Evolutionary conservation across 2,329 filamentous ascomycete genomes (phyloP).

Genomic region (Phialocephala subalpina): DNA sequence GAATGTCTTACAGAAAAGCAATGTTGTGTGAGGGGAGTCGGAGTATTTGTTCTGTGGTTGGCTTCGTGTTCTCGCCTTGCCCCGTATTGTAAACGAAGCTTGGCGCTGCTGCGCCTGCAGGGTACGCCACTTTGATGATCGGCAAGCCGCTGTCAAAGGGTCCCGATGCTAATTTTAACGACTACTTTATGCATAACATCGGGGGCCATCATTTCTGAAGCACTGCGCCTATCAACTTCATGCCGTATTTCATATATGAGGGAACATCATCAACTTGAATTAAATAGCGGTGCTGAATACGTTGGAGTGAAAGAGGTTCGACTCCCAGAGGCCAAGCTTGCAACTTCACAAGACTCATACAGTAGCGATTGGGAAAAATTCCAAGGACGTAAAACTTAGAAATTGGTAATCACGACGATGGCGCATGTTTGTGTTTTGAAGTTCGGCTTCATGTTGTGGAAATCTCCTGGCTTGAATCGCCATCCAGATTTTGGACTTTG

Average conservation of each 20-base stretch:
- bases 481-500: too few relatives aligned
- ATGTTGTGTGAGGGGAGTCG: conserved; percentile 9
- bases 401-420: too few relatives aligned
- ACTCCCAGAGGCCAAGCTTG: background rate
- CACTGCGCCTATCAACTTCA: conserved; percentile 3
- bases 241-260: background rate
- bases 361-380: background rate
- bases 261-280: background rate
- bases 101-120: conserved; percentile 3
- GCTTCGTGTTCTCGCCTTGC: background rate
- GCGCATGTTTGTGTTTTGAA: background rate
- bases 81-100: background rate
- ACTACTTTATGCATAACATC: background rate
- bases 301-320: background rate
- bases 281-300: background rate
- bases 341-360: background rate
- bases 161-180: conserved; percentile 9
- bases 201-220: background rate
- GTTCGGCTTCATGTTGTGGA: background rate
- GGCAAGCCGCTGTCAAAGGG: conserved; percentile 7
- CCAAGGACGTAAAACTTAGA: background rate
- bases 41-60: background rate
- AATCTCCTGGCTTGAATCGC: background rate
- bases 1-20: background rate
- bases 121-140: conserved; percentile 11